Percentiles rank a stretch among this genome's conserved stretches.
Evolutionary conservation across 179 eudicot species (phyloP).

Genomic region (Actinidia chinensis): DNA sequence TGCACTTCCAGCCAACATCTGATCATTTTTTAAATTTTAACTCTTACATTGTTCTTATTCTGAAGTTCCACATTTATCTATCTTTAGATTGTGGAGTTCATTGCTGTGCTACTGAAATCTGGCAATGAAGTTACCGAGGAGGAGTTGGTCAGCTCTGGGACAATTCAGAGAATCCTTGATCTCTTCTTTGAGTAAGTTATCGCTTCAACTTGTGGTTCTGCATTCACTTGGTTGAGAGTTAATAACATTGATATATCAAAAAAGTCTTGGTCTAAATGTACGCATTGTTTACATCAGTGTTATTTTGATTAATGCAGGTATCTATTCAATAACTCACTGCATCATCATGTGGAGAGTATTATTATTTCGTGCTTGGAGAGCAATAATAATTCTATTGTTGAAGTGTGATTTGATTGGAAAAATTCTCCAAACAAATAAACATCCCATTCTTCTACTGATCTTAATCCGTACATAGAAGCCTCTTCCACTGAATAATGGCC

Average conservation of each 20-base stretch:
- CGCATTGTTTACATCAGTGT: not conserved
- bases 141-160: slow-evolving; percentile 83
- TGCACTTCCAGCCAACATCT: not conserved
- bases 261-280: not conserved
- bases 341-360: slow-evolving; percentile 96
- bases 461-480: slow-evolving; percentile 38
- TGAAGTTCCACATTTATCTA: slow-evolving; percentile 9
- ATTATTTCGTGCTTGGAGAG: slow-evolving; percentile 80
- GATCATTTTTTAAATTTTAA: not conserved
- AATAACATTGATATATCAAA: not conserved
- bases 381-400: slow-evolving; percentile 51
- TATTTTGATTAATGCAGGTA: slow-evolving; percentile 54
- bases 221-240: not conserved
- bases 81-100: slow-evolving; percentile 88
- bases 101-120: slow-evolving; percentile 81
- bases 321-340: slow-evolving; percentile 84
- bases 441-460: slow-evolving; percentile 54
- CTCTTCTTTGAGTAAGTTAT: slow-evolving; percentile 90
- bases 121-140: slow-evolving; percentile 78
- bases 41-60: not conserved
- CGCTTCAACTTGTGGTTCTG: not conserved
- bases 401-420: slow-evolving; percentile 66
- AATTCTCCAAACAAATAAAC: slow-evolving; percentile 68
- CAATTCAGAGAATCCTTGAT: slow-evolving; percentile 66
- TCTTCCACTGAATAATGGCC: slow-evolving; percentile 5